phyloP scores from a whole-genome alignment of 2,329 filamentous ascomycete species.

The Alternaria sp. region DNA sequence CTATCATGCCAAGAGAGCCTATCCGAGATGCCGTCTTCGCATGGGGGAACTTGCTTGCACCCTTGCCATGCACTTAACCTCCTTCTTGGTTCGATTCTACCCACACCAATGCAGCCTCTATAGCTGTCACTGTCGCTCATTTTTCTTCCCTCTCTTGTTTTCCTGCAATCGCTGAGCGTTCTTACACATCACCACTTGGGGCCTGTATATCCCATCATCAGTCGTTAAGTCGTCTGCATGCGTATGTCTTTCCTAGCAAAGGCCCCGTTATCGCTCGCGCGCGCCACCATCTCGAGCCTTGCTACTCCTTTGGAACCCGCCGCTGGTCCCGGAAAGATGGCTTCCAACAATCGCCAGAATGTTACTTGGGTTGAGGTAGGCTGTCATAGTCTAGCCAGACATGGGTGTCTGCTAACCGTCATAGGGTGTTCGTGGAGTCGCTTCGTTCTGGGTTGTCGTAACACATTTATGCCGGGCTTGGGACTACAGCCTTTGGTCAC shows the following conservation, averaged over 20 bases:
- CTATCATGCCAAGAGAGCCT: conserved; percentile 38
- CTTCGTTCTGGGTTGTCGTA: conserved; percentile 62
- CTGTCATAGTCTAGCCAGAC: background rate
- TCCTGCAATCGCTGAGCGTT: conserved; percentile 8
- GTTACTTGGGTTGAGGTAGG: conserved; percentile 54
- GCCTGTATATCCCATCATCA: conserved; percentile 18
- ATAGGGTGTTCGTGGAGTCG: conserved; percentile 62
- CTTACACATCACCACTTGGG: conserved; percentile 11
- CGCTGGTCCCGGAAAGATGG: conserved; percentile 30
- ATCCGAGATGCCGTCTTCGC: conserved; percentile 47
- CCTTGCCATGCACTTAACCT: conserved; percentile 37
- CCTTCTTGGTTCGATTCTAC: conserved; percentile 26
- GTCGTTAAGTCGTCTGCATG: conserved; percentile 29
- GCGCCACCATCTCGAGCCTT: conserved; percentile 34
- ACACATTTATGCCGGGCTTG: conserved; percentile 62
- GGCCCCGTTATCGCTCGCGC: conserved; percentile 34
- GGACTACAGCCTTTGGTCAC: conserved; percentile 62
- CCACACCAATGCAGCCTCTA: conserved; percentile 34
- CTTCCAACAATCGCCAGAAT: conserved; percentile 45
- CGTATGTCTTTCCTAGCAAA: conserved; percentile 39
- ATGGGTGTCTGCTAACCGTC: conserved; percentile 11
- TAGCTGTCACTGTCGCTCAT: conserved; percentile 33
- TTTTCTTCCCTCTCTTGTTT: conserved; percentile 20
- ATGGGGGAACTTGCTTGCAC: conserved; percentile 40
- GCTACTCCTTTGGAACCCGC: conserved; percentile 20